Evolutionary conservation across 805 yeast species (phyloP).

Genomic region (Cephaloascus fragrans): DNA sequence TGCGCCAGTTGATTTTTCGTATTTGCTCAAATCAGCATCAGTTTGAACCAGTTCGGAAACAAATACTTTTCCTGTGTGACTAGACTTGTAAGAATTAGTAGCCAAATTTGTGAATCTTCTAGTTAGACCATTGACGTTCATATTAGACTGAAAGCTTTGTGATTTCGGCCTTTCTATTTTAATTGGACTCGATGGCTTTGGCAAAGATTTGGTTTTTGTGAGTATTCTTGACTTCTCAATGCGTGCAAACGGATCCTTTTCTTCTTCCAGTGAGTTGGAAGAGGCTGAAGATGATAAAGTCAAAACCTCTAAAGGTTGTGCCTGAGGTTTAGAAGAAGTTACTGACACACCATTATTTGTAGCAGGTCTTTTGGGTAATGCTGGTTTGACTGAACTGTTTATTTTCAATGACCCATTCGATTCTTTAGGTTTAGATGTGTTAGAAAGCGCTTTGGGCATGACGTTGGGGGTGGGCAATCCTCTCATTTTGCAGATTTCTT

Average conservation of each 20-base stretch:
- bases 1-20: no score
- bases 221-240: conserved; percentile 28
- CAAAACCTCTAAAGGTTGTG: no score
- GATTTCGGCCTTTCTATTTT: neutral
- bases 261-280: neutral
- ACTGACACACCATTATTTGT: neutral
- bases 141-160: conserved; percentile 2
- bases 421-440: no score
- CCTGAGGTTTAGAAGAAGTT: neutral
- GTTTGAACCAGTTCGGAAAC: no score
- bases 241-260: conserved; percentile 29
- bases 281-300: neutral
- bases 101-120: neutral
- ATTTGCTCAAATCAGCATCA: no score
- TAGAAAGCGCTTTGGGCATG: neutral
- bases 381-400: neutral
- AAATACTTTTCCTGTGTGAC: no score
- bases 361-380: neutral
- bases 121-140: conserved; percentile 2
- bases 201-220: conserved; percentile 4
- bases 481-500: conserved; percentile 56
- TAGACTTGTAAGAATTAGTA: neutral
- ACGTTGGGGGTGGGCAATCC: conserved; percentile 29
- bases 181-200: neutral
- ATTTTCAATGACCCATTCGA: neutral